A percentile compares a stretch with the other conserved stretches of the same genome.
phyloP scores from a whole-genome alignment of 805 yeast species.

The Wickerhamomyces queroliae region DNA sequence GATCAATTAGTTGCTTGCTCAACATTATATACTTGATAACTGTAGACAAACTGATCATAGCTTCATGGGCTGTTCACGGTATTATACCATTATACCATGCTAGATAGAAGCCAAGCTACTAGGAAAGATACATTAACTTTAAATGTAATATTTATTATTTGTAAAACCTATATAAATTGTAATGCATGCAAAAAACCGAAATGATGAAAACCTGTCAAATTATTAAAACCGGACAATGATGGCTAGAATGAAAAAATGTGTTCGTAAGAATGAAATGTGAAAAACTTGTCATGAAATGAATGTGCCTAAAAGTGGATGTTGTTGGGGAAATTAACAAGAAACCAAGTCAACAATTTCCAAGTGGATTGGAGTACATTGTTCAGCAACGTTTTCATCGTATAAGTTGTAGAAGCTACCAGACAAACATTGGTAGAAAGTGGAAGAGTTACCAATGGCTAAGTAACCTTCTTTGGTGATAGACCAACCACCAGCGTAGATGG shows the following conservation, averaged over 20 bases:
- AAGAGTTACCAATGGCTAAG: constrained; percentile 58
- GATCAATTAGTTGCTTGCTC: too few species aligned
- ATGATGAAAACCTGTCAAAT: too few species aligned
- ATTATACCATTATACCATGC: too few species aligned
- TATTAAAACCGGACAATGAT: too few species aligned
- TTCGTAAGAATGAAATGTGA: not conserved
- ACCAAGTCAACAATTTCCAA: constrained; percentile 54
- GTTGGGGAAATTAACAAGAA: constrained; percentile 34
- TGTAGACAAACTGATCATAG: too few species aligned
- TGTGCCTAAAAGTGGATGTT: constrained; percentile 2
- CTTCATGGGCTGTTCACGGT: too few species aligned
- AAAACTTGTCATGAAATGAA: not conserved
- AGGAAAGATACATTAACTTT: not conserved
- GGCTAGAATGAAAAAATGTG: too few species aligned
- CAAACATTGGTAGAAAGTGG: constrained; percentile 66
- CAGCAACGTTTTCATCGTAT: constrained; percentile 58
- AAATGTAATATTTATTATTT: not conserved
- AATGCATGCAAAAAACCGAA: not conserved
- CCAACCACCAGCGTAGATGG: constrained; percentile 70
- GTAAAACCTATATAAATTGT: not conserved
- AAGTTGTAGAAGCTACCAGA: constrained; percentile 77
- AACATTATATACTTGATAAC: too few species aligned
- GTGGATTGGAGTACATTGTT: constrained; percentile 58
- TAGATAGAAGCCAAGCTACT: too few species aligned
- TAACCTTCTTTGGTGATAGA: constrained; percentile 44